phyloP scores from a whole-genome alignment of 1,139 yeast genomes.

The Debaryomycetaceae sp. region DNA sequence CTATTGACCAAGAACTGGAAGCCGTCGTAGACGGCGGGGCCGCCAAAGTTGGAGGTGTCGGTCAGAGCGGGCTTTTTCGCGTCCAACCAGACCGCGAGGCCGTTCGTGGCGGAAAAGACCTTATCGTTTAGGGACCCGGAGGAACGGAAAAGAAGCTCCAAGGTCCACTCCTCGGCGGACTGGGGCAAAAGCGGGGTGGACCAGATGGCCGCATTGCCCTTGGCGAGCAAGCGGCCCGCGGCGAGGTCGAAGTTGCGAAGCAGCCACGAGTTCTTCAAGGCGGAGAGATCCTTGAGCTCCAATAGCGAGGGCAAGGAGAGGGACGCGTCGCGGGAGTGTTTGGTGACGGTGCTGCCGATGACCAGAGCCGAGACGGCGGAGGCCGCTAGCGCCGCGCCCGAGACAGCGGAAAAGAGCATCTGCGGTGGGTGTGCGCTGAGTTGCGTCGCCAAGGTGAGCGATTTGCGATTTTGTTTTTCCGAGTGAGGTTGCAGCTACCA shows the following conservation, averaged over 20 bases:
- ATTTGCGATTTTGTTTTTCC: too few relatives aligned
- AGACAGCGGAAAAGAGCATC: neutral
- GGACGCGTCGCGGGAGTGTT: neutral
- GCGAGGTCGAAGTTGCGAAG: conserved; percentile 19
- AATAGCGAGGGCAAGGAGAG: conserved; percentile 25
- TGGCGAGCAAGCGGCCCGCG: conserved; percentile 29
- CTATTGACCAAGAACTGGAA: conserved; percentile 45
- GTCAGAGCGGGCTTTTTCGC: conserved; percentile 14
- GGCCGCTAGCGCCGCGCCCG: neutral
- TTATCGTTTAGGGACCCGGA: conserved; percentile 28
- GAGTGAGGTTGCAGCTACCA: too few relatives aligned
- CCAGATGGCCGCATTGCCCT: conserved; percentile 35
- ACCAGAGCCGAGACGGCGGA: neutral
- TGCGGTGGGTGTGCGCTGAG: too few relatives aligned
- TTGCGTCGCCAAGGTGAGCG: too few relatives aligned
- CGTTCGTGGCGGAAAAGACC: conserved; percentile 25
- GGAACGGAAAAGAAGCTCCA: conserved; percentile 53
- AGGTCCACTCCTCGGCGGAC: conserved; percentile 39
- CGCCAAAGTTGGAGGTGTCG: conserved; percentile 32
- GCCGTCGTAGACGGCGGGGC: conserved; percentile 48
- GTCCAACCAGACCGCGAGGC: conserved; percentile 42
- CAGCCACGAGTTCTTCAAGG: conserved; percentile 20
- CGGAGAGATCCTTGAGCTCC: conserved; percentile 11
- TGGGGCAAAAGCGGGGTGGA: conserved; percentile 22
- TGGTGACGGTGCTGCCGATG: neutral